Conservation (phyloP, 768 basidiomycete species). For the Rhizopogon sp. region DNA sequence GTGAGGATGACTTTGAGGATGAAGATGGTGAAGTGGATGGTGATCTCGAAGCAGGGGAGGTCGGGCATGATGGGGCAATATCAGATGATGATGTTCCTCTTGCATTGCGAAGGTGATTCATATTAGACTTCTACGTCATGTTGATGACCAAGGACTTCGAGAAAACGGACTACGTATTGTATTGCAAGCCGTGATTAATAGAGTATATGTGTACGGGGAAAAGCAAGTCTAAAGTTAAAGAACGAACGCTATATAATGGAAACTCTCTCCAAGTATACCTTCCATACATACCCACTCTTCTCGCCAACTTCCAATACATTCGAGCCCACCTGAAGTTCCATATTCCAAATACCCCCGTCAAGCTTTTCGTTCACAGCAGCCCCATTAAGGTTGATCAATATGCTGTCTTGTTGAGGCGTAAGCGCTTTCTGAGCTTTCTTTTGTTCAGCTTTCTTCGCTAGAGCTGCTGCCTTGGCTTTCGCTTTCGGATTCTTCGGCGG, state of each 20-base stretch:
- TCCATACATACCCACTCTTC: constrained; percentile 65
- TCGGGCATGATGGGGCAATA: not conserved
- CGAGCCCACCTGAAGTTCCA: constrained; percentile 52
- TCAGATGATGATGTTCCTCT: constrained; percentile 20
- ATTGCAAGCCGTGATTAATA: not conserved
- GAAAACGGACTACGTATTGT: not conserved
- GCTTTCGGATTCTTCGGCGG: constrained; percentile 28
- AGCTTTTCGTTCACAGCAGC: constrained; percentile 39
- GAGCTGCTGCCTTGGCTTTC: constrained; percentile 26
- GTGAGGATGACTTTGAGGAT: constrained; percentile 34
- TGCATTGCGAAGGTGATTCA: constrained; percentile 11
- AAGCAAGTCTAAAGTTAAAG: not conserved
- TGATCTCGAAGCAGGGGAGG: constrained; percentile 9
- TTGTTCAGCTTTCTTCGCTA: constrained; percentile 33
- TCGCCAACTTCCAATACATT: constrained; percentile 73
- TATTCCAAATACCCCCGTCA: constrained; percentile 54
- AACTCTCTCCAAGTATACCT: constrained; percentile 55
- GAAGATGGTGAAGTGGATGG: constrained; percentile 2
- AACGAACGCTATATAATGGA: constrained; percentile 12
- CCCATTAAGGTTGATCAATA: constrained; percentile 65
- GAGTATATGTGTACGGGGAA: not conserved
- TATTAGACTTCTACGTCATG: not conserved
- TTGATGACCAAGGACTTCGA: not conserved
- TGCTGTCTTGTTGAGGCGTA: constrained; percentile 35
- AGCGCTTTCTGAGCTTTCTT: constrained; percentile 42